Evolutionary conservation across 106 monocot genomes (phyloP).

Genomic region (Apostasia shenzhenica): DNA sequence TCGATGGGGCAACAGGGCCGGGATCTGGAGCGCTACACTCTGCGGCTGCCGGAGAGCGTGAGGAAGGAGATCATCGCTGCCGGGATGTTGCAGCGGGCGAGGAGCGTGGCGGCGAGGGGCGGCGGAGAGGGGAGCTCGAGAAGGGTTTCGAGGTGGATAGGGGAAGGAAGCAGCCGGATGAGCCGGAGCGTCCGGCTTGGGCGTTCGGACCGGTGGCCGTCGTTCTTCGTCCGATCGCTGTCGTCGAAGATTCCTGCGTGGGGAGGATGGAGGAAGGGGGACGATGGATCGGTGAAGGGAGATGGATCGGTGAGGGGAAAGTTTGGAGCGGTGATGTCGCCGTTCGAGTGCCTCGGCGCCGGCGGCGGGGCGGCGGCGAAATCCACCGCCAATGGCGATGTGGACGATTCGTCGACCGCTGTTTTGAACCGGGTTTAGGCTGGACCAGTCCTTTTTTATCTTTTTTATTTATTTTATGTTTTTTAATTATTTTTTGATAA

Average conservation of each 20-base stretch:
- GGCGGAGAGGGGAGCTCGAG: conserved; percentile 34
- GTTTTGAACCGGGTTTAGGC: conserved; percentile 6
- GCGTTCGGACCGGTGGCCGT: conserved; percentile 47
- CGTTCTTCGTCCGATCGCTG: conserved; percentile 32
- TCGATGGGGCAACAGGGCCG: conserved; percentile 36
- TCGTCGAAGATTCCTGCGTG: conserved; percentile 30
- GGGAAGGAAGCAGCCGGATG: conserved; percentile 24
- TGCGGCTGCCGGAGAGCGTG: conserved; percentile 67
- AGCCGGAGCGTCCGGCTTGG: conserved; percentile 27
- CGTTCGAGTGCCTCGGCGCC: conserved; percentile 16
- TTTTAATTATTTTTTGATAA: neutral
- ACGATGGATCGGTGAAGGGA: neutral
- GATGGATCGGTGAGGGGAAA: conserved; percentile 34
- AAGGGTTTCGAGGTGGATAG: conserved; percentile 8
- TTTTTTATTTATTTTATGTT: neutral
- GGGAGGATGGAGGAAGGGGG: conserved; percentile 25
- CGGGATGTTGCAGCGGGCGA: conserved; percentile 29
- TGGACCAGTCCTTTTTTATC: neutral
- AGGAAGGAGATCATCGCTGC: conserved; percentile 34
- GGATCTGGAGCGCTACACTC: conserved; percentile 63
- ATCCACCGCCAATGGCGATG: neutral
- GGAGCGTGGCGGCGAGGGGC: conserved; percentile 20
- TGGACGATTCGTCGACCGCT: conserved; percentile 5
- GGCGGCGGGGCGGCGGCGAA: conserved; percentile 3
- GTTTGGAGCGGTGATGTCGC: conserved; percentile 8